Evolutionary conservation across 2,329 filamentous ascomycete species (phyloP), one percentile per base, ranked within the genome.

Genomic region (Biscogniauxia sp.): DNA sequence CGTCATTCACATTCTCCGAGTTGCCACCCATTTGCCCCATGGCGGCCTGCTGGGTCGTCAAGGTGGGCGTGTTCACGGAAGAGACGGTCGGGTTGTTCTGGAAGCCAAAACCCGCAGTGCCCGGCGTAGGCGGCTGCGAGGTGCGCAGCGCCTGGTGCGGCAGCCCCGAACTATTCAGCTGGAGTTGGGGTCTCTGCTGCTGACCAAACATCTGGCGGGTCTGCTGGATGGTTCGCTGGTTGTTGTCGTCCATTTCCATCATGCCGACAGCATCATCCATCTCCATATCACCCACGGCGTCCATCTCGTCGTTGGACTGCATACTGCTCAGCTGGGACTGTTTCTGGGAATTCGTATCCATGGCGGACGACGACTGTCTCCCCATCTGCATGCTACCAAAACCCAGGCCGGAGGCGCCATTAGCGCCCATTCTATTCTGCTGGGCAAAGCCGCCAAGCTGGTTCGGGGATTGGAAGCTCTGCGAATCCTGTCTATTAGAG

Each of bases 21-120:
- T 89, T 88, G 17, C 89, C 91, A 51, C 88, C 87, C 19, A 89
- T 88, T 59, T 83, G 80, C 56, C 81, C 83, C 63, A 88, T 57
- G 3, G 64, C 64, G 15, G 68, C 80, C 37, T 91, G 88, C 66
- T 93, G 89, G 1, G 92, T 92, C 61, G 90, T 90, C 60, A 98
- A 83, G 0, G 93, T 96, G 0, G 94, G 94, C 0, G 94, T 98
- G 75, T 97, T 98, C 58, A 97, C 94, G 3, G 93, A 97, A 2
- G 95, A 99, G 19, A 98, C 94, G 1, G 93, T 97, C 17, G 94
- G 94, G 74, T 97, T 97, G 75, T 96, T 92, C 73, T 93, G 90
- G 67, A 96, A 87, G 55, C 88, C 88, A 70, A 94, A 92, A 69
- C 84, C 88, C 53, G 89, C 85, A 25, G 91, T 83, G 32, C 89